Conservation (phyloP, 2,329 filamentous ascomycete genomes). For the Trichoderma sp. region DNA sequence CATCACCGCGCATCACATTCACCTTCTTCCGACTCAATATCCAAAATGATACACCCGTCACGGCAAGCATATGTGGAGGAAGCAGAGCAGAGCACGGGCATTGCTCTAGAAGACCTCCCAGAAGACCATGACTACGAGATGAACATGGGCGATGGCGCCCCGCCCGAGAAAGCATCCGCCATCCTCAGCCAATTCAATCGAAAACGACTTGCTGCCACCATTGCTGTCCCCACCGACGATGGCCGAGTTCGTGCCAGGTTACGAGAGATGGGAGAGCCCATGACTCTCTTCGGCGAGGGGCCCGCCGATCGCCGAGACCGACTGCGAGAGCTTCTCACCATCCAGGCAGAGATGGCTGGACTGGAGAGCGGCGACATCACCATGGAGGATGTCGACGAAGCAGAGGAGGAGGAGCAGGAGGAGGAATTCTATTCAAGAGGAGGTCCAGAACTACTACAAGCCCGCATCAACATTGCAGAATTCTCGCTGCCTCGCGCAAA, state of each 20-base stretch:
- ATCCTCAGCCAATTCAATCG: conserved; percentile 87
- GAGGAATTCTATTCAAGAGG: conserved; percentile 97
- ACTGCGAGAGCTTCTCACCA: conserved; percentile 76
- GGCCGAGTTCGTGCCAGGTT: conserved; percentile 77
- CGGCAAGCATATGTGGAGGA: conserved; percentile 95
- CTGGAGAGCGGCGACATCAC: conserved; percentile 59
- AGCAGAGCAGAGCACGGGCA: conserved; percentile 56
- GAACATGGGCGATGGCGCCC: conserved; percentile 65
- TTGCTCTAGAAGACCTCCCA: conserved; percentile 54
- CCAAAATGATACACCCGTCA: conserved; percentile 75
- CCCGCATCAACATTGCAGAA: conserved; percentile 75
- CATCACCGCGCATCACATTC: not conserved
- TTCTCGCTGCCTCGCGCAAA: conserved; percentile 85
- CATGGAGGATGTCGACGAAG: conserved; percentile 64
- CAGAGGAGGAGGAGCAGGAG: conserved; percentile 71
- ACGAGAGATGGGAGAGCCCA: conserved; percentile 85
- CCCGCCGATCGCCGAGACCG: conserved; percentile 83
- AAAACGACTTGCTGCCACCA: conserved; percentile 83
- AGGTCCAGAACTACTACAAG: conserved; percentile 69
- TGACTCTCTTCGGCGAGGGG: conserved; percentile 92
- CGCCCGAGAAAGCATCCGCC: conserved; percentile 80
- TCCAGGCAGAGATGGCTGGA: conserved; percentile 65
- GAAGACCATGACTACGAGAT: conserved; percentile 84
- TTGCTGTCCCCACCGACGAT: conserved; percentile 94
- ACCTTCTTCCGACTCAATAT: not conserved